Base-by-base conservation (phyloP, 2,329 filamentous ascomycete species). In the Diaporthe eres region DNA sequence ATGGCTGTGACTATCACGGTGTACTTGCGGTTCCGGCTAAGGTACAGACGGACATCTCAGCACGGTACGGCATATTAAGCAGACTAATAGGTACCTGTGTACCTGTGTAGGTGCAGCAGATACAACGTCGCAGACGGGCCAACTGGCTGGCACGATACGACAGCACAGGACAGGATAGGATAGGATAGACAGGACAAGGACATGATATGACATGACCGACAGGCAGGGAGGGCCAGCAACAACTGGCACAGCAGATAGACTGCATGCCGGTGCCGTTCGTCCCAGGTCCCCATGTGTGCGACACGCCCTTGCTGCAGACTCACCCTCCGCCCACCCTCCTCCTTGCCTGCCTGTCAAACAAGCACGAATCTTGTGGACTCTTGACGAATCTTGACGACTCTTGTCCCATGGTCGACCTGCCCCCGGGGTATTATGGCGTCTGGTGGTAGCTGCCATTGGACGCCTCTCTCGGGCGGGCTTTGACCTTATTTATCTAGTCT, bases 401-500 rank as follows among this genome's bases (percentile, higher is more conserved):
- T 7, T 9, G 19, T 55, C 65, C 34, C 65, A 55, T 55, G 47
- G 65, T 13, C 34, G 22, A 53, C 49, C 22, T 55, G 49, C 2
- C n/a, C 34, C 34, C 34, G 15, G 34, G 65, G 10, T 70, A 42
- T 28, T 31, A 53, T 70, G 65, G 65, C 65, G 65, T 70, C 22
- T 42, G 65, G 47, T 70, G 49, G 34, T 12, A 2, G 49, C 31
- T 55, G 65, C 34, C 65, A 70, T 70, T 70, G 65, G 65, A 70
- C 65, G 65, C 65, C 65, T 55, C 65, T 42, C 28, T 39, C 49
- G 47, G 49, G 28, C 65, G 65, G 65, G 65, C 65, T 70, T 55
- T 70, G 65, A 70, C 65, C 47, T 70, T 70, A 55, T 70, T 70
- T 70, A 70, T 53, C 49, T 70, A 70, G 65, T 22, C 47, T 53